Evolutionary conservation across 257 asterid genomes (phyloP), one percentile per base, ranked within the genome.

Genomic region (Paulownia fortunei): DNA sequence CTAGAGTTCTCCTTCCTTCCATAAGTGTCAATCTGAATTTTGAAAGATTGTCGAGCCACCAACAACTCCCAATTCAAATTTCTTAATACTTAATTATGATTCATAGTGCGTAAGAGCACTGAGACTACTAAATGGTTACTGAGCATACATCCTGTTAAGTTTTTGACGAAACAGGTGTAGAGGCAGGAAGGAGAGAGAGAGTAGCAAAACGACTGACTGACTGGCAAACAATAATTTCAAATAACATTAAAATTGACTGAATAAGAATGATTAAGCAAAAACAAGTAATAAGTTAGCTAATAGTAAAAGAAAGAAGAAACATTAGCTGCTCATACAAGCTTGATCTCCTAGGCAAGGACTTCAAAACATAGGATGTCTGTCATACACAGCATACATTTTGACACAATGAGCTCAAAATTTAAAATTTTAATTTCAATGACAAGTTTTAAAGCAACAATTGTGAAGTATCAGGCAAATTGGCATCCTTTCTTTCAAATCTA

Each of bases 321-420:
- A 58, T 24, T 12, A 23, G n/a, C 36, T 58, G 37, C 58, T 26
- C 16, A 24, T 9, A 56, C 36, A 56, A 56, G 16, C 36, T 58
- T 58, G 64, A 58, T 24, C 36, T 24, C 34, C 15, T 23, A 18
- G 3, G 12, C n/a, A 58, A 58, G 64, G 64, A 8, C 19, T 58
- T 2, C 24, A 24, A 58, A 10, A 24, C 18, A 24, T 10, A 24
- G 37, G 2, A 55, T 7, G 1, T 55, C 62, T 8, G 2, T 6
- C 11, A 55, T 30, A 16, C 44, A 5, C 46, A 27, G 44, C 26
- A 18, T 30, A 9, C 44, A 34, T 12, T 27, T 19, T 34, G 24
- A n/a, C 49, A n/a, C 70, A 36, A 16, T 34, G 69, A 63, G 70
- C 70, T 63, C 6, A n/a, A 63, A 63, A 9, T 37, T 63, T 11